A percentile compares a stretch with the other conserved stretches of the same genome.
These are phyloP conservation scores for Fusarium sp. DNA, from an alignment of 2,329 filamentous ascomycete genomes.

Conservation along the genomic window DNA sequence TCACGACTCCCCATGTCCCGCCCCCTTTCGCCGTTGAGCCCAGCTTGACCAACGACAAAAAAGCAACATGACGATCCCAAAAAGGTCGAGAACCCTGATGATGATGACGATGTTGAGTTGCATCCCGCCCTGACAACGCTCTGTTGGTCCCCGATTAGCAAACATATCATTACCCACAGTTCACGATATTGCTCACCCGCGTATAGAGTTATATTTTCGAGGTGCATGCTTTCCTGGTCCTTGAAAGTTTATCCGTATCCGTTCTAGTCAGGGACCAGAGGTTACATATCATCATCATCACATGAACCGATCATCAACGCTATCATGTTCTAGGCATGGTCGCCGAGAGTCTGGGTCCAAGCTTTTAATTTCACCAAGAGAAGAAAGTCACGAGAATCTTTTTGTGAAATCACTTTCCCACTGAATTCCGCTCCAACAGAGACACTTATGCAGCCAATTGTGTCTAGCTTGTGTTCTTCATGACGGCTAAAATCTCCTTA, in stretches of 20 bases:
- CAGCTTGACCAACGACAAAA: not conserved
- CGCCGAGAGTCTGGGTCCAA: constrained; percentile 12
- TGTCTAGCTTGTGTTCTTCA: not conserved
- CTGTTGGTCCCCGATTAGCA: constrained; percentile 11
- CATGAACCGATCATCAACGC: constrained; percentile 24
- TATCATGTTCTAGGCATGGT: constrained; percentile 30
- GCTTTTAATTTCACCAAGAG: constrained; percentile 22
- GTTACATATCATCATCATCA: constrained; percentile 30
- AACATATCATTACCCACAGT: constrained; percentile 18
- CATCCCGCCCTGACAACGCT: constrained; percentile 22
- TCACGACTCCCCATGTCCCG: constrained; percentile 24
- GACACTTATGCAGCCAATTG: constrained; percentile 3
- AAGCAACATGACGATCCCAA: constrained; percentile 4
- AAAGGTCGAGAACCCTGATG: constrained; percentile 21
- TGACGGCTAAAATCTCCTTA: constrained; percentile 3
- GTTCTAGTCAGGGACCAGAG: constrained; percentile 36
- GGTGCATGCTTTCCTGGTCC: constrained; percentile 20
- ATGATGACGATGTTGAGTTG: constrained; percentile 29
- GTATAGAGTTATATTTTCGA: not conserved
- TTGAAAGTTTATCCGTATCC: constrained; percentile 13
- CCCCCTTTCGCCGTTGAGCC: constrained; percentile 25
- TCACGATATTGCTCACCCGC: constrained; percentile 2
- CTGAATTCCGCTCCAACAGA: constrained; percentile 1
- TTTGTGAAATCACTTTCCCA: not conserved
- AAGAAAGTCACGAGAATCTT: not conserved